Percentiles rank a stretch among this genome's conserved stretches.
Evolutionary conservation across 2,329 filamentous ascomycete species (phyloP).

Genomic region (Paracamarosporium sp.): DNA sequence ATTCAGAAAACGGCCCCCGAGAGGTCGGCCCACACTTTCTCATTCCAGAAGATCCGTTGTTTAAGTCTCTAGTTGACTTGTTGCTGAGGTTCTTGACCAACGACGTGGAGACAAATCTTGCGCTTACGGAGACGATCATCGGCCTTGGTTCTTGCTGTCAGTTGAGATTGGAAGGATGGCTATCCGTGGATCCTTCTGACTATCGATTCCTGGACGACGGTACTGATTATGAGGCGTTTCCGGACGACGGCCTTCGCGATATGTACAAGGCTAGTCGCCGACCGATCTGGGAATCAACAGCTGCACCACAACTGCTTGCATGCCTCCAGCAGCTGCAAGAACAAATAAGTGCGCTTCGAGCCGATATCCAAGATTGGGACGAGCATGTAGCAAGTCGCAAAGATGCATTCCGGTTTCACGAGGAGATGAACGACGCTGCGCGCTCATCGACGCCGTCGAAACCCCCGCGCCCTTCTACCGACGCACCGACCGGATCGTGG

Average conservation of each 20-base stretch:
- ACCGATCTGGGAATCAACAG: constrained; percentile 45
- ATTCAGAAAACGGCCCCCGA: constrained; percentile 61
- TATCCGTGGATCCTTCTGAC: constrained; percentile 71
- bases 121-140: constrained; percentile 82
- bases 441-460: constrained; percentile 38
- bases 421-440: constrained; percentile 51
- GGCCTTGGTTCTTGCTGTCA: constrained; percentile 85
- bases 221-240: constrained; percentile 29
- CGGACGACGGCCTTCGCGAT: constrained; percentile 37
- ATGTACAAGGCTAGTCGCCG: constrained; percentile 43
- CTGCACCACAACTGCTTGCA: constrained; percentile 49
- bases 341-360: constrained; percentile 53
- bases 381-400: constrained; percentile 57
- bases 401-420: constrained; percentile 56
- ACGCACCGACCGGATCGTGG: constrained; percentile 38
- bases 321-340: constrained; percentile 50
- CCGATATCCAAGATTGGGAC: constrained; percentile 55
- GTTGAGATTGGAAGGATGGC: constrained; percentile 88
- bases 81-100: constrained; percentile 87
- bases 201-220: constrained; percentile 43
- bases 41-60: constrained; percentile 66
- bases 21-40: constrained; percentile 65
- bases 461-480: constrained; percentile 30
- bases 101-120: constrained; percentile 87
- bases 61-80: constrained; percentile 61